Conservation (phyloP, 2,329 filamentous ascomycete species). For the Hypoxylon sp. region DNA sequence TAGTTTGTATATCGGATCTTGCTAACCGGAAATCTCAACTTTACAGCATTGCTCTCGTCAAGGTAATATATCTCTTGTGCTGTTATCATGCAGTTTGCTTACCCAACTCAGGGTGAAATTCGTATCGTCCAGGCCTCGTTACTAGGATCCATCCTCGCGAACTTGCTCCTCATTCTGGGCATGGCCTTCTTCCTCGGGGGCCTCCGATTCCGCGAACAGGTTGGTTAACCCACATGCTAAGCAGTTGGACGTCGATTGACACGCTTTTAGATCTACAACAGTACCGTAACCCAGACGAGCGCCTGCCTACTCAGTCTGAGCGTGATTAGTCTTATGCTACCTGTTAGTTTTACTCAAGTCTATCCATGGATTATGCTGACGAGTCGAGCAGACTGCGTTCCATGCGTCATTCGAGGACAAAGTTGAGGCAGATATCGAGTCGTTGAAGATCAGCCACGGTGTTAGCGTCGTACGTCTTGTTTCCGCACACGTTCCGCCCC, state of each 20-base stretch:
- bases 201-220: constrained; percentile 87
- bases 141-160: constrained; percentile 89
- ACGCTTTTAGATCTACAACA: constrained; percentile 81
- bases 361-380: background rate
- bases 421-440: constrained; percentile 73
- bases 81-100: constrained; percentile 37
- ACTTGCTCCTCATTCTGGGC: constrained; percentile 87
- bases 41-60: constrained; percentile 78
- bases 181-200: constrained; percentile 93
- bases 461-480: constrained; percentile 79
- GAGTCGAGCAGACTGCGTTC: constrained; percentile 78
- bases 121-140: constrained; percentile 92
- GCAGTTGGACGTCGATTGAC: constrained; percentile 18
- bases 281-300: constrained; percentile 95
- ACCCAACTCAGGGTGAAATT: constrained; percentile 74
- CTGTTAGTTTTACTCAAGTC: constrained; percentile 64
- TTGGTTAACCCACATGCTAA: constrained; percentile 50
- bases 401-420: constrained; percentile 83
- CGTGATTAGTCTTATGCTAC: constrained; percentile 88
- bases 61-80: constrained; percentile 58
- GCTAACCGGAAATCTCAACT: constrained; percentile 53
- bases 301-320: constrained; percentile 90
- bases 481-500: constrained; percentile 5
- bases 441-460: constrained; percentile 87
- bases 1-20: constrained; percentile 15